Conservation (phyloP, 352 stramenopile genomes). For the Phytophthora tentaculata region DNA sequence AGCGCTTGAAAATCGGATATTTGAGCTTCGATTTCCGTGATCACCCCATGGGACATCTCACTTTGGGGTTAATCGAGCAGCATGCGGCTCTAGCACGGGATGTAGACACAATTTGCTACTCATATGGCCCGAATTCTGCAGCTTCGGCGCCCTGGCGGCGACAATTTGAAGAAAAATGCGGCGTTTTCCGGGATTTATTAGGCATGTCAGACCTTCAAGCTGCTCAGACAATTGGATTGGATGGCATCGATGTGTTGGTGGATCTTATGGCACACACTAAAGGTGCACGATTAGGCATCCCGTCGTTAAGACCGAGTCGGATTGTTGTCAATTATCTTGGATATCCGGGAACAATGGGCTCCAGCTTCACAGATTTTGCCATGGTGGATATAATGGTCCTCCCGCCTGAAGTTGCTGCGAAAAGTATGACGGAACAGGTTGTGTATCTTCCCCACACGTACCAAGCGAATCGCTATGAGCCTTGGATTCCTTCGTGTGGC, state of each 20-base stretch:
- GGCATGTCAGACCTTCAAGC: slow-evolving; percentile 56
- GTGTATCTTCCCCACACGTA: slow-evolving; percentile 92
- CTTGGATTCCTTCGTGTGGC: slow-evolving; percentile 40
- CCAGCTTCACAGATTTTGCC: slow-evolving; percentile 72
- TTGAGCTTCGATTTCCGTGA: slow-evolving; percentile 92
- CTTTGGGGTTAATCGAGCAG: slow-evolving; percentile 78
- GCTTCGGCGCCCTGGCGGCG: slow-evolving; percentile 56
- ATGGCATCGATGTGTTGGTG: slow-evolving; percentile 85
- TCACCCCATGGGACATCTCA: slow-evolving; percentile 94
- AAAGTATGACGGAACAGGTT: slow-evolving; percentile 78
- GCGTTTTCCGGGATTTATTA: slow-evolving; percentile 72
- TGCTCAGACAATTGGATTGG: slow-evolving; percentile 54
- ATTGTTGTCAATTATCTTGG: slow-evolving; percentile 92
- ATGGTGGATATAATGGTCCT: slow-evolving; percentile 78
- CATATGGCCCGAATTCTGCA: slow-evolving; percentile 83
- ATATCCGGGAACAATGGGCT: slow-evolving; percentile 90
- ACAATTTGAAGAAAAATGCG: slow-evolving; percentile 57
- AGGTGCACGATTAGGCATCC: slow-evolving; percentile 70
- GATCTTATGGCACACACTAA: slow-evolving; percentile 94
- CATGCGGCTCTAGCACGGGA: slow-evolving; percentile 50
- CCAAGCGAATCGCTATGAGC: slow-evolving; percentile 90
- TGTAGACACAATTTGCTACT: slow-evolving; percentile 73
- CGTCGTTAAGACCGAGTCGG: slow-evolving; percentile 57
- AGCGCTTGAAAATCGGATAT: slow-evolving; percentile 82
- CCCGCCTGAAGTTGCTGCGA: slow-evolving; percentile 51